Percentiles rank a stretch among this genome's conserved stretches.
Evolutionary conservation across 495 filamentous ascomycete genomes (phyloP).

Genomic region (Delitschia confertaspora): DNA sequence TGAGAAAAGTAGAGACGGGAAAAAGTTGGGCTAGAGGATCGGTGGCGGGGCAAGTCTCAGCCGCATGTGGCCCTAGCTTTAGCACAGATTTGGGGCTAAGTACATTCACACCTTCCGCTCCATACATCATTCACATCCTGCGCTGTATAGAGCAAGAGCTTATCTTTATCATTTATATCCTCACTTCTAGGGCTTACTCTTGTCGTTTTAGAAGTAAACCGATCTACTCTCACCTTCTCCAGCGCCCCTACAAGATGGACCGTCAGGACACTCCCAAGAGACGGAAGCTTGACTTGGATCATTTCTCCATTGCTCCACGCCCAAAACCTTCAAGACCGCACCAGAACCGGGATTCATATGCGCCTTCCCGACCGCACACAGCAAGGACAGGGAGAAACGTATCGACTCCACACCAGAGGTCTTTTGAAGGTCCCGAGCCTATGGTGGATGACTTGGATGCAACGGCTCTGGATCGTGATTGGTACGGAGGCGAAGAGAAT

Average conservation of each 20-base stretch:
- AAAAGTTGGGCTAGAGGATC: too few species aligned
- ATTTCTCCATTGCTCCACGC: conserved; percentile 45
- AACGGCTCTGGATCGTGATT: conserved; percentile 75
- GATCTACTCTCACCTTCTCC: neutral
- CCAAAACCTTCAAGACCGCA: conserved; percentile 33
- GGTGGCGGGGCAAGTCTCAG: too few species aligned
- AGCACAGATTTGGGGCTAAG: too few species aligned
- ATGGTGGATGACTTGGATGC: conserved; percentile 45
- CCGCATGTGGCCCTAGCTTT: too few species aligned
- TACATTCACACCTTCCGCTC: too few species aligned
- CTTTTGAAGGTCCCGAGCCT: conserved; percentile 33
- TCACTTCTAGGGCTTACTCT: too few species aligned
- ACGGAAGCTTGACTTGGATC: conserved; percentile 51
- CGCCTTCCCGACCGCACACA: conserved; percentile 17
- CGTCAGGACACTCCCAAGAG: conserved; percentile 47
- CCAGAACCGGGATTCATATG: conserved; percentile 28
- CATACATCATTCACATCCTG: too few species aligned
- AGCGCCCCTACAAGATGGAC: conserved; percentile 25
- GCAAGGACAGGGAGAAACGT: conserved; percentile 8
- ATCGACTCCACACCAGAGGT: conserved; percentile 22
- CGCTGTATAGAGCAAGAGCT: too few species aligned
- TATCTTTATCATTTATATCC: too few species aligned
- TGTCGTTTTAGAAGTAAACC: too few species aligned
- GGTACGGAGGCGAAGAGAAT: conserved; percentile 74
- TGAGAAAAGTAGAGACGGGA: too few species aligned